phyloP scores from a whole-genome alignment of 2,329 filamentous ascomycete genomes.

The Paecilomyces dactylethromorphus region DNA sequence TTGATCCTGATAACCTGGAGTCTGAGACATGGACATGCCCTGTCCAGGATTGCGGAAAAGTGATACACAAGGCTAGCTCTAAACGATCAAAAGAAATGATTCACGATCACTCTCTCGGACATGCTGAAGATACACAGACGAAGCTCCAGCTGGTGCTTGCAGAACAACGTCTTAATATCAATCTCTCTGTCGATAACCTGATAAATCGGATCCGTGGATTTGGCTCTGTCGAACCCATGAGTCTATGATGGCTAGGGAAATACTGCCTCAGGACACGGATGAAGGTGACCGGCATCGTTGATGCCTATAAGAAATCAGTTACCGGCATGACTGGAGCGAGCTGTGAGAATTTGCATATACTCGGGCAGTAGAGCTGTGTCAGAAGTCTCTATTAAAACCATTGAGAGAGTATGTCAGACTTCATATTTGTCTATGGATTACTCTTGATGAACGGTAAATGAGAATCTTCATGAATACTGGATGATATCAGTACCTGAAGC shows the following conservation, averaged over 20 bases:
- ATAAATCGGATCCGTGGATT: slow-evolving; percentile 24
- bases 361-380: not conserved
- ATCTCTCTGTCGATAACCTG: slow-evolving; percentile 25
- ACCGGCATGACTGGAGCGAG: not conserved
- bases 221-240: slow-evolving; percentile 13
- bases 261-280: slow-evolving; percentile 8
- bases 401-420: not conserved
- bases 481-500: too few species aligned
- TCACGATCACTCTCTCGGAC: slow-evolving; percentile 24
- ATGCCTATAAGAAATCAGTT: not conserved
- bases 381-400: not conserved
- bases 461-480: too few species aligned
- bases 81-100: slow-evolving; percentile 26
- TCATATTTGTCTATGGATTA: too few species aligned
- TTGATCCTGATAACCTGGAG: slow-evolving; percentile 10
- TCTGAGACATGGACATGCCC: slow-evolving; percentile 29
- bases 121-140: slow-evolving; percentile 28
- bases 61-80: slow-evolving; percentile 23
- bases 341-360: not conserved
- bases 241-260: not conserved
- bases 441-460: too few species aligned
- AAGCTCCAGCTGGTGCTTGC: slow-evolving; percentile 30
- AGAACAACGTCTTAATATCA: slow-evolving; percentile 27
- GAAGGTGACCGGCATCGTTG: slow-evolving; percentile 1
- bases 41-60: slow-evolving; percentile 24